Conservation (phyloP, 768 basidiomycete genomes). For the Myochromella boudieri region DNA sequence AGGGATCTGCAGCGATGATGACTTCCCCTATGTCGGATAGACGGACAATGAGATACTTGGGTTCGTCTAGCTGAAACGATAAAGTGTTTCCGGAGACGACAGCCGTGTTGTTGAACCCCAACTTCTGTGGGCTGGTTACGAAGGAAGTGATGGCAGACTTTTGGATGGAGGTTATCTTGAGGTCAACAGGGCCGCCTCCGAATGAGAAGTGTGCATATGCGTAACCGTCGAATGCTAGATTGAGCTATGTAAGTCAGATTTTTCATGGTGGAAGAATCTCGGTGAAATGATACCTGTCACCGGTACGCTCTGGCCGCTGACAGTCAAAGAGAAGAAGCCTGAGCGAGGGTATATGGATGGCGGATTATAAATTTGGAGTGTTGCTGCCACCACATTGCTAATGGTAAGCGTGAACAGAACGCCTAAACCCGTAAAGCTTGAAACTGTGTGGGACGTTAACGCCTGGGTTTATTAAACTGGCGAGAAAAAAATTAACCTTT, state of each 20-base stretch:
- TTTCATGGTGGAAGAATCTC: no score
- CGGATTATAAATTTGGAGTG: neutral
- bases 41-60: constrained; percentile 9
- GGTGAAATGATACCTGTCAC: constrained; percentile 5
- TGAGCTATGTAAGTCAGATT: neutral
- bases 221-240: constrained; percentile 6
- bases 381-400: neutral
- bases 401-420: no score
- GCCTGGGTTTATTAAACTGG: no score
- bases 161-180: constrained; percentile 6
- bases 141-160: neutral
- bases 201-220: constrained; percentile 8
- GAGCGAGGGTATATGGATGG: constrained; percentile 2
- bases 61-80: neutral
- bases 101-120: neutral
- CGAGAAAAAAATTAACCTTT: no score
- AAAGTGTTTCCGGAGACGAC: constrained; percentile 6
- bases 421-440: no score
- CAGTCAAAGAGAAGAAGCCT: neutral
- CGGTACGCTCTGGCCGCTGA: neutral
- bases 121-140: constrained; percentile 6
- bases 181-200: constrained; percentile 2
- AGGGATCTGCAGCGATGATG: constrained; percentile 6
- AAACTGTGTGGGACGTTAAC: no score
- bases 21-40: constrained; percentile 8